Conservation (phyloP, 2,329 filamentous ascomycete species). For the Botrytis fabae region DNA sequence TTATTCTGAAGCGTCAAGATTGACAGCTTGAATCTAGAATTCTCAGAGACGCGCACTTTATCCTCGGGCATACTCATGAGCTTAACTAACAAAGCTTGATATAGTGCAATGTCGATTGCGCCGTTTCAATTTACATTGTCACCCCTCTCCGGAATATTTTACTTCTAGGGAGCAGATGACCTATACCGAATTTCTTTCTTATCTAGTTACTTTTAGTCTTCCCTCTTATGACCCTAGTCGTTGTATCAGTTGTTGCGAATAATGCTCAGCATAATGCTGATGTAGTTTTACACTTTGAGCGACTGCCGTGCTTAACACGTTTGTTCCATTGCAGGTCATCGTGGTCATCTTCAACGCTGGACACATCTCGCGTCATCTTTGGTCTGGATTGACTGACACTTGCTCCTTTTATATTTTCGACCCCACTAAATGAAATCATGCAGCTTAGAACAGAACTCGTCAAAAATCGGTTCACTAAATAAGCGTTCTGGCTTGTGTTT, state of each 20-base stretch:
- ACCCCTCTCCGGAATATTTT: not conserved
- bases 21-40: not conserved
- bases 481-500: not conserved
- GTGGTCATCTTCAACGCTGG: not conserved
- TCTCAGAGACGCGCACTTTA: not conserved
- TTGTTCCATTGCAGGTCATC: not conserved
- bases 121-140: not conserved
- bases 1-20: not conserved
- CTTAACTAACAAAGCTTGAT: not conserved
- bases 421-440: not conserved
- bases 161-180: not conserved
- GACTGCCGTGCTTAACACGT: not conserved
- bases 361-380: slow-evolving; percentile 4
- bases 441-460: not conserved
- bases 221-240: not conserved
- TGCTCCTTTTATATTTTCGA: not conserved
- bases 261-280: not conserved
- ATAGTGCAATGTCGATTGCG: not conserved
- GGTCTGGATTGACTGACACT: not conserved
- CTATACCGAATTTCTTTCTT: not conserved
- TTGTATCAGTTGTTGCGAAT: not conserved
- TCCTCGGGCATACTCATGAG: not conserved
- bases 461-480: not conserved
- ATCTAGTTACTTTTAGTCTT: not conserved
- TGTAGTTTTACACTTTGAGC: not conserved